Conservation (phyloP, 2,329 filamentous ascomycete species). For the Fusarium sublunatum region DNA sequence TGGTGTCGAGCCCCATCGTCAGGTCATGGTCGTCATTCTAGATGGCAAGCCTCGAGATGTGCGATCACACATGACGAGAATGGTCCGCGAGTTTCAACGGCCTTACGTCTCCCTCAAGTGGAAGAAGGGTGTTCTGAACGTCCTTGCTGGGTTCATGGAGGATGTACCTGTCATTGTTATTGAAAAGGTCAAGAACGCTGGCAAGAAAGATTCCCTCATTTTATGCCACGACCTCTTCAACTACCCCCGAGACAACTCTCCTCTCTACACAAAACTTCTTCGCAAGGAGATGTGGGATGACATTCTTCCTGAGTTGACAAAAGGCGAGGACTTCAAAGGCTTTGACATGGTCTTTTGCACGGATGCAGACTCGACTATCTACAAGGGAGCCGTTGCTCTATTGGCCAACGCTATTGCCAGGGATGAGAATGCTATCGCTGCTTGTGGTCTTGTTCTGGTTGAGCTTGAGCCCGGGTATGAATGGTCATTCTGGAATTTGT, state of each 20-base stretch:
- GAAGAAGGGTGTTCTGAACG: conserved; percentile 33
- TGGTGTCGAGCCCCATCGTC: conserved; percentile 36
- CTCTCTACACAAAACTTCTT: conserved; percentile 34
- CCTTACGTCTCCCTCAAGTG: conserved; percentile 38
- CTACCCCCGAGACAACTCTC: conserved; percentile 30
- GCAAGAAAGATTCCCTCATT: conserved; percentile 39
- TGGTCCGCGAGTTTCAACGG: conserved; percentile 27
- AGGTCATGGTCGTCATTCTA: conserved; percentile 39
- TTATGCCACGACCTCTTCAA: conserved; percentile 41
- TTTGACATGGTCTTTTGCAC: conserved; percentile 43
- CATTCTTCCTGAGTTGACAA: conserved; percentile 30
- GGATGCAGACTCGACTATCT: conserved; percentile 38
- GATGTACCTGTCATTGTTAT: conserved; percentile 40
- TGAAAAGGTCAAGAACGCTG: conserved; percentile 40
- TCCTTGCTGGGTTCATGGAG: conserved; percentile 37
- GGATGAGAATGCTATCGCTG: conserved; percentile 37
- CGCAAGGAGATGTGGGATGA: conserved; percentile 36
- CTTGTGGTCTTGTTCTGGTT: conserved; percentile 35
- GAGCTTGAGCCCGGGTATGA: conserved; percentile 39
- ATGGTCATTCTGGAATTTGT: conserved; percentile 41
- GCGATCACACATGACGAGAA: conserved; percentile 33
- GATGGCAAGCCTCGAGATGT: conserved; percentile 39
- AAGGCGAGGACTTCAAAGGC: conserved; percentile 20
- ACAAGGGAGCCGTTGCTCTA: conserved; percentile 34
- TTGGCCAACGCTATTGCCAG: conserved; percentile 31